Base-by-base conservation (phyloP, 495 filamentous ascomycete species). In the Trichoderma reesei region DNA sequence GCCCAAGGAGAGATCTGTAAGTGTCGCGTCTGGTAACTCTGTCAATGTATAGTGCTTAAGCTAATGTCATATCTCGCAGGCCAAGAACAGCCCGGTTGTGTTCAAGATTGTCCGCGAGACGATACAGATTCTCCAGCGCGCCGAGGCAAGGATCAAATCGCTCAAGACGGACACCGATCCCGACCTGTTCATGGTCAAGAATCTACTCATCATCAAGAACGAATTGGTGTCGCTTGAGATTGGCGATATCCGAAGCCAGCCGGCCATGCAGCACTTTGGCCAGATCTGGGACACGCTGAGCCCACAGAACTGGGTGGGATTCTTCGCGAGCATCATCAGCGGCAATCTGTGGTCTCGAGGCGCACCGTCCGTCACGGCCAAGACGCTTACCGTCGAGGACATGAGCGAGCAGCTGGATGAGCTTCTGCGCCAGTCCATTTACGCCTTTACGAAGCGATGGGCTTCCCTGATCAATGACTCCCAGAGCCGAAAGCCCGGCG, bases 201-300 rank as follows among this genome's bases (percentile, higher is more conserved):
- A 97, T 71, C 81, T 97, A 3, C 86, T 96, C 44, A 85, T 95
- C 65, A 84, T 97, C 11, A 96, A 96, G 69, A 91, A 93, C 67
- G 88, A 93, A 67, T 90, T 97, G 37, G 84, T 96, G 41, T 90
- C 91, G 18, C 92, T 96, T 67, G 92, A 97, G 76, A 94, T 97
- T 72, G 93, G 89, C 68, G 90, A 92, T 54, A 85, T 89, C 39
- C 87, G 90, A 39, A 86, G 86, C 65, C 77, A 88, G 38, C 87
- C 72, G 16, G 72, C 72, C 14, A 73, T 78, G 72, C 74, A 79
- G 65, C 75, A 96, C 73, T 94, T 96, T 74, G 84, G 88, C 31
- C 85, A 85, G 61, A 80, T 94, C 14, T 91, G 88, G 72, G 88
- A 83, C 65, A 89, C 89, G 3, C 90, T 96, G 68, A 73, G 76